phyloP scores from a whole-genome alignment of 257 asterid genomes.

The Primulina huaijiensis region DNA sequence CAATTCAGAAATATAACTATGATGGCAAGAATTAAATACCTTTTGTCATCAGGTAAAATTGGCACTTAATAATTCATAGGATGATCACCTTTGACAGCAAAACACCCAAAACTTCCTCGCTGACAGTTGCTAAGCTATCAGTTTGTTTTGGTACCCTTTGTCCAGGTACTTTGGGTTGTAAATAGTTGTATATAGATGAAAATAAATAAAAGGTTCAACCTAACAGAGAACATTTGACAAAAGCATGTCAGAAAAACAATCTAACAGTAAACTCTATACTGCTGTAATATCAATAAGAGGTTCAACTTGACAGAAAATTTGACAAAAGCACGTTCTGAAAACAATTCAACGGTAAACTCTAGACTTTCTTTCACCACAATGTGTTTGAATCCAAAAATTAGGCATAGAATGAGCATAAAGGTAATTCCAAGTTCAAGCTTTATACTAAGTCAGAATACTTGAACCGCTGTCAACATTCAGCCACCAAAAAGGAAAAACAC shows the following conservation, averaged over 20 bases:
- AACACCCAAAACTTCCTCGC: slow-evolving; percentile 76
- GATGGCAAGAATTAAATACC: background rate
- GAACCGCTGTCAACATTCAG: background rate
- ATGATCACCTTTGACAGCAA: slow-evolving; percentile 70
- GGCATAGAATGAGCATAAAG: background rate
- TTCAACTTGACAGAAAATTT: slow-evolving; percentile 54
- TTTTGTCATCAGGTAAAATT: background rate
- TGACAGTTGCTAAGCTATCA: slow-evolving; percentile 80
- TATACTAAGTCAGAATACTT: background rate
- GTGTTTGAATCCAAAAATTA: background rate
- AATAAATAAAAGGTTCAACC: slow-evolving; percentile 91
- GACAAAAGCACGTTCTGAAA: background rate
- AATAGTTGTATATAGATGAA: slow-evolving; percentile 53
- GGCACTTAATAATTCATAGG: background rate
- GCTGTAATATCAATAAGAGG: slow-evolving; percentile 76
- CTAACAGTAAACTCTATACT: background rate
- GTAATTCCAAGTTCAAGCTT: background rate
- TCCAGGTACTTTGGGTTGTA: slow-evolving; percentile 55
- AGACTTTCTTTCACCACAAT: background rate
- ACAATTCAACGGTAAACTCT: background rate
- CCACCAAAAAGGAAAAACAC: background rate
- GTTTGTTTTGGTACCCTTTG: slow-evolving; percentile 55
- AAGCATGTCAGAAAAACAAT: background rate
- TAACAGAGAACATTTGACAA: slow-evolving; percentile 27
- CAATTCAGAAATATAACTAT: slow-evolving; percentile 6